A percentile compares a stretch with the other conserved stretches of the same genome.
phyloP scores from a whole-genome alignment of 2,329 filamentous ascomycete genomes.

The Lasiodiplodia hormozganensis region DNA sequence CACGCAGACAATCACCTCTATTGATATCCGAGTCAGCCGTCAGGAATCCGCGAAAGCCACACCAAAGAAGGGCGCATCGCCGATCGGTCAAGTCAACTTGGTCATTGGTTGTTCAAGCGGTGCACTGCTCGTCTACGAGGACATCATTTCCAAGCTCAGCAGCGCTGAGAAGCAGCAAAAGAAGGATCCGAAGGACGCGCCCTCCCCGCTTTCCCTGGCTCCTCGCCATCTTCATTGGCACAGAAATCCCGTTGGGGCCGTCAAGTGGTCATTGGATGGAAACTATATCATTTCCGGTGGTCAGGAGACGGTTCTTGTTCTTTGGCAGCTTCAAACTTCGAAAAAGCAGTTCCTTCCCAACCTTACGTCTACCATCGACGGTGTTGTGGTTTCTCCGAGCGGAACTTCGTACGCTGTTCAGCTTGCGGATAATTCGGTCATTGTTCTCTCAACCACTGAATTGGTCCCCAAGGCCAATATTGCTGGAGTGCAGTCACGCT shows the following conservation, averaged over 20 bases:
- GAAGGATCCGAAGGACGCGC: constrained; percentile 41
- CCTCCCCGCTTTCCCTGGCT: constrained; percentile 46
- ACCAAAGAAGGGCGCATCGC: constrained; percentile 38
- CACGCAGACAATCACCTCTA: constrained; percentile 65
- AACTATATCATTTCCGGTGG: constrained; percentile 96
- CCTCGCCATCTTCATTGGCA: constrained; percentile 89
- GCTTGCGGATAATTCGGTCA: constrained; percentile 89
- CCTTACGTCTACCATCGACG: constrained; percentile 83
- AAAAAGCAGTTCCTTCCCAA: constrained; percentile 87
- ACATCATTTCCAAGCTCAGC: constrained; percentile 67
- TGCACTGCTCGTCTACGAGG: constrained; percentile 80
- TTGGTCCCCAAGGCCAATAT: constrained; percentile 84
- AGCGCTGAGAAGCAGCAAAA: constrained; percentile 43
- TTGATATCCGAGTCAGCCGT: constrained; percentile 40
- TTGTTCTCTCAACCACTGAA: constrained; percentile 89
- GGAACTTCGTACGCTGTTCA: constrained; percentile 85
- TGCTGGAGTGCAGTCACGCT: constrained; percentile 73
- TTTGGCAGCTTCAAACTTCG: constrained; percentile 92
- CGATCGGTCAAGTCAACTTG: constrained; percentile 67
- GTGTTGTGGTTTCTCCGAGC: constrained; percentile 78
- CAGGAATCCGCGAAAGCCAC: constrained; percentile 64
- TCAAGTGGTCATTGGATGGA: constrained; percentile 93
- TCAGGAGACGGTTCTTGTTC: constrained; percentile 83
- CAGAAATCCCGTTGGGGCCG: constrained; percentile 77
- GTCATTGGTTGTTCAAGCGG: constrained; percentile 79